Percentiles rank a stretch among this genome's conserved stretches.
Conservation (phyloP, 2,329 filamentous ascomycete genomes). For the Chaetomium sp. region DNA sequence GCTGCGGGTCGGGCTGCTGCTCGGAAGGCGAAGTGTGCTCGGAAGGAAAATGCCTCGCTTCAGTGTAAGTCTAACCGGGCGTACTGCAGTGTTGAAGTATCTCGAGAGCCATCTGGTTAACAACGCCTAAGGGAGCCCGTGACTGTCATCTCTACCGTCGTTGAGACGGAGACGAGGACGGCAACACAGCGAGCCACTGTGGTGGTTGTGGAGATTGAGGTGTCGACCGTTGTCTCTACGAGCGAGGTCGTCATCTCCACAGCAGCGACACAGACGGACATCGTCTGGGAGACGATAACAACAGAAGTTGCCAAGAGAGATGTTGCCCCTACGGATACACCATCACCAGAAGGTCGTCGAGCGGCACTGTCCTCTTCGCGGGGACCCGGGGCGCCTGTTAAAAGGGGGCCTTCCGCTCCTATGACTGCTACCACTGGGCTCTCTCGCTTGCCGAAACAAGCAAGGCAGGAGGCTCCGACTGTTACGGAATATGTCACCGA, state of each 20-base stretch:
- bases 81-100: neutral
- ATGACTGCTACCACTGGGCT: neutral
- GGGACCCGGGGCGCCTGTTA: neutral
- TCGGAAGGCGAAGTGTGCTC: slow-evolving; percentile 27
- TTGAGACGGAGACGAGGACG: slow-evolving; percentile 13
- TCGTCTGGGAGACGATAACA: slow-evolving; percentile 16
- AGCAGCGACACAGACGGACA: slow-evolving; percentile 20
- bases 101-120: neutral
- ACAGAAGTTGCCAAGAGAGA: slow-evolving; percentile 14
- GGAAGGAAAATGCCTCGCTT: slow-evolving; percentile 24
- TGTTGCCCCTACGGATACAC: neutral
- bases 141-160: slow-evolving; percentile 19
- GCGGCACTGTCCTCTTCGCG: neutral
- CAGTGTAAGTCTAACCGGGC: slow-evolving; percentile 14
- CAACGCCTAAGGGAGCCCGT: slow-evolving; percentile 9
- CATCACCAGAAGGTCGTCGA: neutral
- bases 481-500: slow-evolving; percentile 16
- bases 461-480: slow-evolving; percentile 3
- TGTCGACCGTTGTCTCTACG: slow-evolving; percentile 19
- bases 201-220: slow-evolving; percentile 18
- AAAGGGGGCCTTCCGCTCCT: neutral
- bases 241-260: slow-evolving; percentile 19
- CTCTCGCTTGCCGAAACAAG: slow-evolving; percentile 10
- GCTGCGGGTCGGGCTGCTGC: slow-evolving; percentile 30
- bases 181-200: slow-evolving; percentile 22